Percentiles rank a stretch among this genome's conserved stretches.
Evolutionary conservation across 805 yeast species (phyloP).

Genomic region (Allodekkera sacchari): DNA sequence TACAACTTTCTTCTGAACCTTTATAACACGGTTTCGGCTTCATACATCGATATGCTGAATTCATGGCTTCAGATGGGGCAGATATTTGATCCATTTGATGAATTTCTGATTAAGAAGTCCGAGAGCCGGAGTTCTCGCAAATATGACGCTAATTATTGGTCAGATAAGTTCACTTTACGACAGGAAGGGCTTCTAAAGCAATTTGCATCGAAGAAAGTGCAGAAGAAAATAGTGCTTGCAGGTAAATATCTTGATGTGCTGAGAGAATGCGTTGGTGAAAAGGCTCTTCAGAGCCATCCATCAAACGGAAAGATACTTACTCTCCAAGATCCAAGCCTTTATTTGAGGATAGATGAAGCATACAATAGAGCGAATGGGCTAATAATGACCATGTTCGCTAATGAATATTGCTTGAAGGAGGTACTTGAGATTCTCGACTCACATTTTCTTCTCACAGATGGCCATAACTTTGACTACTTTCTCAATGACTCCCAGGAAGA

Average conservation of each 20-base stretch:
- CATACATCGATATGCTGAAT: constrained; percentile 61
- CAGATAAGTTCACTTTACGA: constrained; percentile 63
- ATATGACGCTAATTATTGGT: constrained; percentile 56
- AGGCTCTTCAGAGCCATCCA: neutral
- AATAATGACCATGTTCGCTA: constrained; percentile 46
- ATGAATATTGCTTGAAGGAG: constrained; percentile 47
- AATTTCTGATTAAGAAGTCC: constrained; percentile 51
- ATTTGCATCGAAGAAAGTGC: constrained; percentile 43
- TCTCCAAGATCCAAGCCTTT: constrained; percentile 31
- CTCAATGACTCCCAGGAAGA: constrained; percentile 44
- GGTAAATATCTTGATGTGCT: constrained; percentile 81
- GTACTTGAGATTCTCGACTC: constrained; percentile 45
- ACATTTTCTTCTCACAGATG: constrained; percentile 48
- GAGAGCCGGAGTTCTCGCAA: constrained; percentile 1
- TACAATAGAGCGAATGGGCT: constrained; percentile 60
- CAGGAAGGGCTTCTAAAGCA: constrained; percentile 69
- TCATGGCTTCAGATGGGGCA: constrained; percentile 74
- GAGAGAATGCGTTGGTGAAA: constrained; percentile 29
- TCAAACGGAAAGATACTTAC: constrained; percentile 9
- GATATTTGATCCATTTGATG: constrained; percentile 71
- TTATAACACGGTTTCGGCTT: constrained; percentile 49
- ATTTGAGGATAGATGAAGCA: constrained; percentile 48
- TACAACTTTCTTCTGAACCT: constrained; percentile 42
- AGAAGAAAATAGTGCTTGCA: constrained; percentile 61
- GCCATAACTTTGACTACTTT: constrained; percentile 44